These are phyloP conservation scores for Cryptococcus sp. DNA, from an alignment of 1,284 basidiomycete genomes.

Conservation along the genomic window DNA sequence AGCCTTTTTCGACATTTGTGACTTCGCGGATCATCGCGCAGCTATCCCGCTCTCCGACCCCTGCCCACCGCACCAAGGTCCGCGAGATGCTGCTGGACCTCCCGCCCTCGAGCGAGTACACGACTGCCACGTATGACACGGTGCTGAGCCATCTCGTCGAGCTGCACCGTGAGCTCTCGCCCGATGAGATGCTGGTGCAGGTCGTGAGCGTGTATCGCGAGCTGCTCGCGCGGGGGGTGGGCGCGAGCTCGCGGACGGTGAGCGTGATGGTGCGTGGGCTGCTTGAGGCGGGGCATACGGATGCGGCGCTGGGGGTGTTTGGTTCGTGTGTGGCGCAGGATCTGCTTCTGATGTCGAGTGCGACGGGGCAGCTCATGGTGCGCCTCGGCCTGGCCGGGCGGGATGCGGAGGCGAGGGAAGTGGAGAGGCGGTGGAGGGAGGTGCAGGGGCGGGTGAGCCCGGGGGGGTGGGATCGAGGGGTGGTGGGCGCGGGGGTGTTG, in stretches of 20 bases:
- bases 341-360: conserved; percentile 19
- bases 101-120: background rate
- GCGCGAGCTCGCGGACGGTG: no score
- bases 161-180: background rate
- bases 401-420: conserved; percentile 22
- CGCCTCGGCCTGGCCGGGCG: conserved; percentile 19
- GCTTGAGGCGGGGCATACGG: conserved; percentile 6
- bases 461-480: conserved; percentile 23
- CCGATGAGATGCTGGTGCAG: conserved; percentile 13
- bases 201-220: conserved; percentile 23
- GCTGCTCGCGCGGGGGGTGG: conserved; percentile 16
- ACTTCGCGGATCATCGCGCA: conserved; percentile 15
- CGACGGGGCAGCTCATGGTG: conserved; percentile 34
- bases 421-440: conserved; percentile 26
- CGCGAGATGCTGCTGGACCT: conserved; percentile 8
- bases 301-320: conserved; percentile 20
- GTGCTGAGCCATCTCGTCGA: conserved; percentile 16
- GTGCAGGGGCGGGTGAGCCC: background rate
- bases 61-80: conserved; percentile 11
- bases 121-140: conserved; percentile 13
- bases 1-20: background rate
- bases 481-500: conserved; percentile 31
- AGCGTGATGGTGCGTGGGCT: conserved; percentile 1
- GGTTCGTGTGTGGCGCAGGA: conserved; percentile 7
- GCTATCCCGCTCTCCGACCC: conserved; percentile 18